Percentiles rank a stretch among this genome's conserved stretches.
phyloP scores from a whole-genome alignment of 306 rosid genomes.

The Dalbergia oliveri region DNA sequence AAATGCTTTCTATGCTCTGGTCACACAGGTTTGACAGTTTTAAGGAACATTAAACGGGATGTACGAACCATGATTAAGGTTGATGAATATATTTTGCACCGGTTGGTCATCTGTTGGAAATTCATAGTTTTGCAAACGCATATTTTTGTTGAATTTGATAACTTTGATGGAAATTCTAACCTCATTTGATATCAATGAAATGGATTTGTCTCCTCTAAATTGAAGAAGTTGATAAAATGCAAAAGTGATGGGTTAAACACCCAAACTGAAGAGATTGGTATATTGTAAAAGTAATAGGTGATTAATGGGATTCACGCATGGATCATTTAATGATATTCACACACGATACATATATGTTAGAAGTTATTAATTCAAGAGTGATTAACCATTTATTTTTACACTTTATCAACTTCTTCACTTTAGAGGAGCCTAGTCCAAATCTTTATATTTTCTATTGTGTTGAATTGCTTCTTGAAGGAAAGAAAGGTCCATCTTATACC shows the following conservation, averaged over 20 bases:
- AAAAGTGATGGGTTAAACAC: too few relatives aligned
- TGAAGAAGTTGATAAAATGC: too few relatives aligned
- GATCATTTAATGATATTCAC: too few relatives aligned
- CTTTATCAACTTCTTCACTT: too few relatives aligned
- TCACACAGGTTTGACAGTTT: conserved; percentile 42
- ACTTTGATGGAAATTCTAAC: conserved; percentile 5
- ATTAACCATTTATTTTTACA: too few relatives aligned
- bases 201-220: too few relatives aligned
- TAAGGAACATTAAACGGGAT: conserved; percentile 40
- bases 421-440: too few relatives aligned
- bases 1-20: conserved; percentile 28
- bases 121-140: conserved; percentile 4
- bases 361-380: too few relatives aligned
- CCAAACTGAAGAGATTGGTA: too few relatives aligned
- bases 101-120: neutral
- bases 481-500: neutral
- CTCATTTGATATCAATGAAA: neutral
- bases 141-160: neutral
- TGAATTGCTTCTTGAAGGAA: neutral
- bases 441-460: neutral
- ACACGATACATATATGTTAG: too few relatives aligned
- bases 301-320: too few relatives aligned
- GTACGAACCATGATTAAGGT: conserved; percentile 21
- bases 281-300: too few relatives aligned
- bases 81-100: conserved; percentile 19